These are phyloP conservation scores for Kickxella alabastrina DNA, from an alignment of 192 early-diverging fungal species.

Conservation along the genomic window DNA sequence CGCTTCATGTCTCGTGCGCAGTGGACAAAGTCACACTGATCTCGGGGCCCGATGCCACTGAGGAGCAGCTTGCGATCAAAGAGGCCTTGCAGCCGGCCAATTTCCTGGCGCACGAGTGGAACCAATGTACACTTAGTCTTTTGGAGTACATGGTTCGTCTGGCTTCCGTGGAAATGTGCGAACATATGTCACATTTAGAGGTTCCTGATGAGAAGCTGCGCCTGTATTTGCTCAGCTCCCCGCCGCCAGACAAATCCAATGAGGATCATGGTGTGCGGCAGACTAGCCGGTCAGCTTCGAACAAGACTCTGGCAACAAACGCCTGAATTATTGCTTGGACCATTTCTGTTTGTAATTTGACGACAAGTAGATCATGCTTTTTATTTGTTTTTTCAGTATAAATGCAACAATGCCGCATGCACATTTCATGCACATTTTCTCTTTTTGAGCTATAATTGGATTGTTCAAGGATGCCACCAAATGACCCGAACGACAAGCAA, in stretches of 20 bases:
- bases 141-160: constrained; percentile 65
- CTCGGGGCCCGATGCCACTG: no score
- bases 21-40: no score
- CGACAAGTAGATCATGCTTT: no score
- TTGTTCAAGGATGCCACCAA: no score
- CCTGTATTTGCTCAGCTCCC: constrained; percentile 46
- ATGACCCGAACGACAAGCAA: no score
- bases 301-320: not conserved
- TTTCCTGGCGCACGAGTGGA: constrained; percentile 29
- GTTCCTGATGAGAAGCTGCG: constrained; percentile 66
- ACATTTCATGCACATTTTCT: constrained; percentile 1
- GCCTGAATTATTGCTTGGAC: not conserved
- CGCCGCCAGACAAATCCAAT: not conserved
- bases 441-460: no score
- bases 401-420: not conserved
- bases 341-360: not conserved
- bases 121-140: constrained; percentile 51
- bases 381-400: not conserved
- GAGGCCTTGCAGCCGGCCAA: no score
- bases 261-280: not conserved
- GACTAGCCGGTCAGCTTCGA: no score
- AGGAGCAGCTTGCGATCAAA: no score
- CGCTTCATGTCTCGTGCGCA: constrained; percentile 2
- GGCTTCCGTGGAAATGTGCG: constrained; percentile 59
- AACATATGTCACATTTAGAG: constrained; percentile 61